Conservation (phyloP, 352 stramenopile species). For the Phytophthora syringae region DNA sequence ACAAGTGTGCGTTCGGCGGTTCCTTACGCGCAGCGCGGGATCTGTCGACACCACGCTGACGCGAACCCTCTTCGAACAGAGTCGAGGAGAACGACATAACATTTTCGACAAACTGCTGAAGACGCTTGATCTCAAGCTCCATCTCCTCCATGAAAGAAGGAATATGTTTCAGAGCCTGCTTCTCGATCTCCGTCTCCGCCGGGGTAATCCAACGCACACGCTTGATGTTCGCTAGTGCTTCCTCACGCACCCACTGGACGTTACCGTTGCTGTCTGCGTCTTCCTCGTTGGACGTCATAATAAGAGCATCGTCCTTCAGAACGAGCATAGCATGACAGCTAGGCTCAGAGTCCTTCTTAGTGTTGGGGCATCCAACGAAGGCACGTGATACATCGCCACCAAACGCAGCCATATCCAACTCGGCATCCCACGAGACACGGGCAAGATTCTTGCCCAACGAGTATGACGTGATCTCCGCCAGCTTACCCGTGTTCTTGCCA, state of each 20-base stretch:
- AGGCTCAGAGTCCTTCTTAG: conserved; percentile 59
- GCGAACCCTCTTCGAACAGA: conserved; percentile 53
- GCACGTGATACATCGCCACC: conserved; percentile 54
- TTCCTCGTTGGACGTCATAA: conserved; percentile 77
- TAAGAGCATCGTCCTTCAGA: conserved; percentile 72
- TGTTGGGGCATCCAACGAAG: conserved; percentile 63
- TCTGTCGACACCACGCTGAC: conserved; percentile 29
- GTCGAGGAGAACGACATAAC: conserved; percentile 54
- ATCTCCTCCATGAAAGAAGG: conserved; percentile 79
- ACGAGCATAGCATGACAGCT: conserved; percentile 69
- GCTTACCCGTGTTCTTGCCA: conserved; percentile 23
- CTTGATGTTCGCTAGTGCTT: conserved; percentile 80
- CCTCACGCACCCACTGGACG: conserved; percentile 78
- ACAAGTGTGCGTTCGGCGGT: conserved; percentile 74
- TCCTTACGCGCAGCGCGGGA: conserved; percentile 56
- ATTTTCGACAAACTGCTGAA: conserved; percentile 58
- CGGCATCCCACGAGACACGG: conserved; percentile 48
- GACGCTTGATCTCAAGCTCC: conserved; percentile 57
- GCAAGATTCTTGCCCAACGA: conserved; percentile 35
- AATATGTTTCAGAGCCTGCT: conserved; percentile 72
- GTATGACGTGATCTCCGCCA: conserved; percentile 57
- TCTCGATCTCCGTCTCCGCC: conserved; percentile 79
- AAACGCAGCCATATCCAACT: conserved; percentile 58
- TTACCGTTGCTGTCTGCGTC: conserved; percentile 38
- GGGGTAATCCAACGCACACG: conserved; percentile 82